A percentile compares a stretch with the other conserved stretches of the same genome.
phyloP scores from a whole-genome alignment of 1,284 basidiomycete species.

The Trichosporon coremiiforme region DNA sequence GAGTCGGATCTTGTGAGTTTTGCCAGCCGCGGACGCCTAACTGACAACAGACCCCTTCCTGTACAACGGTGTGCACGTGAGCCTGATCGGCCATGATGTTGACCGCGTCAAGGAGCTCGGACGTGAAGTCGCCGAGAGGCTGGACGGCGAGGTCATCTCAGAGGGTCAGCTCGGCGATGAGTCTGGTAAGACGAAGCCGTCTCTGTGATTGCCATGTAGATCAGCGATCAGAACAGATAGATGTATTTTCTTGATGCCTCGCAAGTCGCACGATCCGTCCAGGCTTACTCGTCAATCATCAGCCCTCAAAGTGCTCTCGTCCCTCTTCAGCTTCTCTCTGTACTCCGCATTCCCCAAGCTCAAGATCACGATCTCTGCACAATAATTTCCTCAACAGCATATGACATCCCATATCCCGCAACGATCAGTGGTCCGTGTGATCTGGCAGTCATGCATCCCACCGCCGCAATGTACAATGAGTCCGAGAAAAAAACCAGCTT shows the following conservation, averaged over 20 bases:
- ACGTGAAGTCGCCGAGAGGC: conserved; percentile 62
- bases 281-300: too few relatives aligned
- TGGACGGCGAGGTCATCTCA: conserved; percentile 59
- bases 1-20: conserved; percentile 70
- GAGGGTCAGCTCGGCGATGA: conserved; percentile 56
- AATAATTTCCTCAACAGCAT: not conserved
- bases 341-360: too few relatives aligned
- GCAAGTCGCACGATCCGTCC: too few relatives aligned
- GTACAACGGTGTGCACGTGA: conserved; percentile 62
- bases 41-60: conserved; percentile 62
- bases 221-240: not conserved
- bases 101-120: conserved; percentile 63
- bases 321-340: too few relatives aligned
- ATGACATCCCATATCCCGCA: not conserved
- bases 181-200: conserved; percentile 30
- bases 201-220: not conserved
- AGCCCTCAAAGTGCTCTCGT: not conserved
- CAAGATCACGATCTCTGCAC: too few relatives aligned
- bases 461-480: conserved; percentile 36
- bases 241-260: conserved; percentile 9
- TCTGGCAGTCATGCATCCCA: conserved; percentile 36
- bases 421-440: conserved; percentile 12
- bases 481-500: conserved; percentile 18
- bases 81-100: conserved; percentile 74
- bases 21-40: conserved; percentile 12